phyloP scores from a whole-genome alignment of 371 early-diverging fungal genomes.

The Coelomomyces lativittatus region DNA sequence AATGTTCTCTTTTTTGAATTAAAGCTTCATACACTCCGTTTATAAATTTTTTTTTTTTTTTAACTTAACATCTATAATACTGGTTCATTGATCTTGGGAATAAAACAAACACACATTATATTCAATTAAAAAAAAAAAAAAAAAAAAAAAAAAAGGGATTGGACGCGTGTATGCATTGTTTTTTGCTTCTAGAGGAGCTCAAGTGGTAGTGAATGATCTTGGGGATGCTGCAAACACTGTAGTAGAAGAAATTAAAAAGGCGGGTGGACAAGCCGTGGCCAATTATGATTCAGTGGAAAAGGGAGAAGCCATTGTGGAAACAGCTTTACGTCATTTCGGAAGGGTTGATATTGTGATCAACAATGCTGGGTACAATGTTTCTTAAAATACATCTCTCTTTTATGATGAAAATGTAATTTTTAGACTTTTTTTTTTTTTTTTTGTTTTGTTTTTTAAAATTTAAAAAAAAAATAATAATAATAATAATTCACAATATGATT shows the following conservation, averaged over 20 bases:
- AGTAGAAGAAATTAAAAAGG: constrained; percentile 73
- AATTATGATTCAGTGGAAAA: constrained; percentile 93
- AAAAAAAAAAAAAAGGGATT: constrained; percentile 24
- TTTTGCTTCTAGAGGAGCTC: constrained; percentile 73
- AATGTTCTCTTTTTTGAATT: background rate
- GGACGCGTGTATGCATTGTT: constrained; percentile 78
- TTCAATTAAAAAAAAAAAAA: background rate
- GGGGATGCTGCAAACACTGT: constrained; percentile 90
- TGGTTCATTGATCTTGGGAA: too few species aligned
- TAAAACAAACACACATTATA: background rate
- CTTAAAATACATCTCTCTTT: background rate
- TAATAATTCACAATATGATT: background rate
- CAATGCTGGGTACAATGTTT: constrained; percentile 68
- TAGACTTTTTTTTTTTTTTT: background rate
- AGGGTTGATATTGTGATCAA: constrained; percentile 86
- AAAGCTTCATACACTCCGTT: background rate
- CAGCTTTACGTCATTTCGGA: constrained; percentile 85
- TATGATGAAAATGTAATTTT: background rate
- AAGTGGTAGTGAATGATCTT: constrained; percentile 78
- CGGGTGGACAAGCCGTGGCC: constrained; percentile 88
- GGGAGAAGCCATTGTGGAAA: constrained; percentile 87
- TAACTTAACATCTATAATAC: background rate
- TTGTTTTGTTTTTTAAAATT: too few species aligned
- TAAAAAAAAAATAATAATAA: background rate
- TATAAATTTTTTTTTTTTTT: background rate